Percentiles rank a stretch among this genome's conserved stretches.
Conservation (phyloP, 2,329 filamentous ascomycete species). For the Aureobasidium musti region DNA sequence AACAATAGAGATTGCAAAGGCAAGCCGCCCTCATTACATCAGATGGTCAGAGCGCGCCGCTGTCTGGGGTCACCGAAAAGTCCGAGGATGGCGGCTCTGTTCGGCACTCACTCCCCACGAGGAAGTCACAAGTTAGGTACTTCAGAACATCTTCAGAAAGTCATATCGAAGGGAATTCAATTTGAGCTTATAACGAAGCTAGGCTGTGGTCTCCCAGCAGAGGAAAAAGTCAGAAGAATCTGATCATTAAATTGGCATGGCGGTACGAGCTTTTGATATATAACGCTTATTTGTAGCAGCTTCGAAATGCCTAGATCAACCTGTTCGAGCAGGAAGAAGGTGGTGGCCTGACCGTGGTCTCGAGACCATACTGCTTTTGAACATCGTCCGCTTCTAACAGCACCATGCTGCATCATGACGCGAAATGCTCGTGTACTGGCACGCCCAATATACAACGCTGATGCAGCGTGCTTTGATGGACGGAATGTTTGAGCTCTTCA, state of each 20-base stretch:
- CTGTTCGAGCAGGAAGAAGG: background rate
- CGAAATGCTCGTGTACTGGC: background rate
- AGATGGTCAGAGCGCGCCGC: background rate
- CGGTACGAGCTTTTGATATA: background rate
- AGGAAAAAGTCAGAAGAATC: background rate
- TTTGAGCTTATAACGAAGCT: no score
- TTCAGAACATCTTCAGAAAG: background rate
- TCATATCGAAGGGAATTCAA: background rate
- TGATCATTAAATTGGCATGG: background rate
- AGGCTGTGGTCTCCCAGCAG: background rate
- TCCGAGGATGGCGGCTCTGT: constrained; percentile 9
- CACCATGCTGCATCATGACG: background rate
- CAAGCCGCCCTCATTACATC: constrained; percentile 4
- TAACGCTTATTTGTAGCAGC: background rate
- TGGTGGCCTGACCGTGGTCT: background rate
- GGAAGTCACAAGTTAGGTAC: no score
- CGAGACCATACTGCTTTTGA: background rate
- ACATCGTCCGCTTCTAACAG: background rate
- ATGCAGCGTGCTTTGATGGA: background rate
- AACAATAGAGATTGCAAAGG: constrained; percentile 27
- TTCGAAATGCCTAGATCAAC: background rate
- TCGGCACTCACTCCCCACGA: background rate
- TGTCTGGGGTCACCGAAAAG: constrained; percentile 1
- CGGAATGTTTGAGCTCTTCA: background rate
- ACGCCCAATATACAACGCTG: background rate